Evolutionary conservation across 768 basidiomycete species (phyloP).

Genomic region (Agaricus subrufescens): DNA sequence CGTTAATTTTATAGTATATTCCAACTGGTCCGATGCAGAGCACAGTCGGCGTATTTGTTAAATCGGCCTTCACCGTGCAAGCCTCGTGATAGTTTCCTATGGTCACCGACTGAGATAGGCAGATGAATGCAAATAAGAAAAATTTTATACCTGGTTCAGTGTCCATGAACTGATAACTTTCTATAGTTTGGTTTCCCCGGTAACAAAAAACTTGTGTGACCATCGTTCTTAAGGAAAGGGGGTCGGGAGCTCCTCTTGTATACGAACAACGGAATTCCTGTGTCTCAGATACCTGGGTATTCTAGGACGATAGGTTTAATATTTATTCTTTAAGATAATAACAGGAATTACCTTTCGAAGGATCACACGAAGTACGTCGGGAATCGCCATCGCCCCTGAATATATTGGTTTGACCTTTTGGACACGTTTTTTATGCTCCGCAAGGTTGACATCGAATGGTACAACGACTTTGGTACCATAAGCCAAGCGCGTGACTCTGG

Average conservation of each 20-base stretch:
- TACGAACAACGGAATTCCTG: conserved; percentile 29
- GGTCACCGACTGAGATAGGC: not conserved
- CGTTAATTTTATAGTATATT: conserved; percentile 27
- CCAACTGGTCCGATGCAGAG: conserved; percentile 14
- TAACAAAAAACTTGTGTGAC: not conserved
- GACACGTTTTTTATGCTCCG: conserved; percentile 36
- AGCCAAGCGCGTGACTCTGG: conserved; percentile 41
- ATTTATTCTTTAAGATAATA: too few species aligned
- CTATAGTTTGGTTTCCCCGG: not conserved
- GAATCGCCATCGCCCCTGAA: conserved; percentile 35
- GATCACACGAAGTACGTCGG: conserved; percentile 37
- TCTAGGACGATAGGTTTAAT: conserved; percentile 20
- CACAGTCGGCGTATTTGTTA: conserved; percentile 16
- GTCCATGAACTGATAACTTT: not conserved
- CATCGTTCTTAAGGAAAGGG: not conserved
- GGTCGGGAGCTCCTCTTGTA: not conserved
- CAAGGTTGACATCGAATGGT: conserved; percentile 25
- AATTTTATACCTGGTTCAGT: not conserved
- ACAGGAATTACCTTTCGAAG: conserved; percentile 30
- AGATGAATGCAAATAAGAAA: not conserved
- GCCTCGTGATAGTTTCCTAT: conserved; percentile 23
- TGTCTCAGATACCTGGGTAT: conserved; percentile 38
- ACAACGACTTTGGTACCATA: conserved; percentile 40
- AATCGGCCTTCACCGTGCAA: conserved; percentile 23
- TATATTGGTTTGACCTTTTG: conserved; percentile 25